Conservation (phyloP, 805 yeast species). For the Naumovozyma dairenensis region DNA sequence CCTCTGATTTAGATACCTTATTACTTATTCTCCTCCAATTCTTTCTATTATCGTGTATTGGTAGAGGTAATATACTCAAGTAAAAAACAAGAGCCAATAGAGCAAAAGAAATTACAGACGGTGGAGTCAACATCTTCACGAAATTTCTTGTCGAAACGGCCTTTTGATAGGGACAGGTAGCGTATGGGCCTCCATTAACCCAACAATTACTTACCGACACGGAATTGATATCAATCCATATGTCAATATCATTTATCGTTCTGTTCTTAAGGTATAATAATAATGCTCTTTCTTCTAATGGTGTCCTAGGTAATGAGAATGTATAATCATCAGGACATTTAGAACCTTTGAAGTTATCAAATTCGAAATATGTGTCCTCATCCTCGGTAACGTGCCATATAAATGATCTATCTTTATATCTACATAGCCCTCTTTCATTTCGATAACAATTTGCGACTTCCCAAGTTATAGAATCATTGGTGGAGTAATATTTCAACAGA, state of each 20-base stretch:
- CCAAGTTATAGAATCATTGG: slow-evolving; percentile 42
- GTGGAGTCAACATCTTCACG: slow-evolving; percentile 55
- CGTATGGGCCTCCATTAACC: slow-evolving; percentile 74
- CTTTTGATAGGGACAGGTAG: slow-evolving; percentile 67
- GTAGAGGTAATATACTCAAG: slow-evolving; percentile 50
- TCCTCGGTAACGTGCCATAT: slow-evolving; percentile 36
- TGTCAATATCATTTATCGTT: slow-evolving; percentile 4
- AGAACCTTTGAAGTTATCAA: slow-evolving; percentile 15
- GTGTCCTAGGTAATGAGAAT: slow-evolving; percentile 42
- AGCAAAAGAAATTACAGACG: slow-evolving; percentile 46
- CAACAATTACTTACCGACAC: slow-evolving; percentile 67
- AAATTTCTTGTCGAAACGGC: slow-evolving; percentile 47
- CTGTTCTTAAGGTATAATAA: slow-evolving; percentile 8
- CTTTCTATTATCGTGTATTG: slow-evolving; percentile 61
- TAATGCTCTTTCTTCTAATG: slow-evolving; percentile 36
- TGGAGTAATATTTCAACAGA: slow-evolving; percentile 16
- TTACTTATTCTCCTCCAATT: slow-evolving; percentile 52
- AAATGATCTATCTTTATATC: slow-evolving; percentile 30
- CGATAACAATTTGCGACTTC: slow-evolving; percentile 56
- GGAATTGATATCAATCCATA: slow-evolving; percentile 79
- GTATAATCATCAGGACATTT: slow-evolving; percentile 30
- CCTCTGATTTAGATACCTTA: slow-evolving; percentile 50
- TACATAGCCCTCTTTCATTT: slow-evolving; percentile 47
- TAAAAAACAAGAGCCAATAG: slow-evolving; percentile 42
- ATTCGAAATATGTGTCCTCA: slow-evolving; percentile 36